Evolutionary conservation across 345 rosid genomes (phyloP), one percentile per base, ranked within the genome.

Genomic region (Corymbia maculata): DNA sequence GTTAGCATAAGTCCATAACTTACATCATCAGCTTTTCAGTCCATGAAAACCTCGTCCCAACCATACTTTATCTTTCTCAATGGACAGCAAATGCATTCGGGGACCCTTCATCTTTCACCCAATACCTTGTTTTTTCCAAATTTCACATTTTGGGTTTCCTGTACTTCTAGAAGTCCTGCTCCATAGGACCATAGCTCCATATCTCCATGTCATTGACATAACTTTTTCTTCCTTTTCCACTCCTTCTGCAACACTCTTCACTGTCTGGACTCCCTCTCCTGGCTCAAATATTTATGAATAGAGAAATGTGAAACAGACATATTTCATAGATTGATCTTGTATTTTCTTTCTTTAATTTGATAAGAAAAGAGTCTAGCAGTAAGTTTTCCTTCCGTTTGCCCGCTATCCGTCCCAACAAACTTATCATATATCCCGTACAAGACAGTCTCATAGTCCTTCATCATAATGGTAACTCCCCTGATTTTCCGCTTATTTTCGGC

Each of bases 1-100:
- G 84, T 75, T 42, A 6, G 49, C 28, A 42, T 36, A 75, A 75
- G 49, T 75, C 84, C 22, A 42, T 15, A 11, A 42, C 26, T 75
- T 17, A 19, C 84, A 12, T 75, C 84, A 21, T 42, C 49, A 9
- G 84, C 84, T 17, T 52, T 86, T 88, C 52, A 30, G 49, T 93
- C 90, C 91, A 86, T 90, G 95, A 94, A 93, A 94, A 86, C 90
- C 36, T 93, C 86, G 85, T 91, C 89, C 85, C 93, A 92, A 91
- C 96, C 66, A 86, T 75, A 90, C 86, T 85, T 84, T 36, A 80
- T 19, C 84, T 87, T 61, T 79, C 51, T 47, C 66, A 11, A 84
- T 59, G 85, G 92, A 92, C 90, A 87, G 75, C 88, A 85, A 49
- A 47, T 66, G 10, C 44, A 14, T 70, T 19, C 22, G 47, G 42